A percentile compares a stretch with the other conserved stretches of the same genome.
Conservation (phyloP, 176 grass and related monocot species). For the Eragrostis curvula region DNA sequence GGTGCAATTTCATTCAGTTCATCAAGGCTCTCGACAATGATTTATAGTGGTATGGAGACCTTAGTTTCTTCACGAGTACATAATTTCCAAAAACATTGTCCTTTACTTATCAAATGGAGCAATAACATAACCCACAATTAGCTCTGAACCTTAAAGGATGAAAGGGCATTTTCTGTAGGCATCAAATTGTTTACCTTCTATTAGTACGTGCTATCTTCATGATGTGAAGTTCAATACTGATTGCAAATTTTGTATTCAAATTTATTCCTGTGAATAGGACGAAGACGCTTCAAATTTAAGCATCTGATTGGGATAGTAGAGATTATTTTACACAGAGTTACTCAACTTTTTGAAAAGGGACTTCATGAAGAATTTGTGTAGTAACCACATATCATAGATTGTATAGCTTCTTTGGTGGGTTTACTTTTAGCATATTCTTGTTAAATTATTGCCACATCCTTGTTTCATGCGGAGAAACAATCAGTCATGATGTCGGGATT, state of each 20-base stretch:
- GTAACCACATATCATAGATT: conserved; percentile 1
- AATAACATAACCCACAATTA: background rate
- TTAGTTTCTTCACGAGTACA: background rate
- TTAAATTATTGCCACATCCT: background rate
- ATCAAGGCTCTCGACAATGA: conserved; percentile 46
- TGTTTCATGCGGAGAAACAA: background rate
- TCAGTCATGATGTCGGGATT: background rate
- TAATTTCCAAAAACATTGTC: background rate
- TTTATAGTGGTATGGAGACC: conserved; percentile 47
- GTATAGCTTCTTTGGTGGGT: background rate
- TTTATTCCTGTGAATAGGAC: background rate
- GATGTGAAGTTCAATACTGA: background rate
- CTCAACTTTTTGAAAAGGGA: background rate
- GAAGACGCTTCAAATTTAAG: background rate
- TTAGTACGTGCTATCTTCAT: background rate
- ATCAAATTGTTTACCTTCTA: background rate
- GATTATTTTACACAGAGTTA: background rate
- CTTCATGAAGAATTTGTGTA: conserved; percentile 14
- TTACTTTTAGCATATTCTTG: background rate
- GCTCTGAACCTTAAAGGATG: background rate
- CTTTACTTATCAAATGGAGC: background rate
- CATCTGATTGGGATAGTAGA: background rate
- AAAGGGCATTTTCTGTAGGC: background rate
- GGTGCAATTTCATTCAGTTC: conserved; percentile 66
- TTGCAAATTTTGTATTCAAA: background rate